Base-by-base conservation (phyloP, 768 basidiomycete species). In the Boletus vinaceobasis region DNA sequence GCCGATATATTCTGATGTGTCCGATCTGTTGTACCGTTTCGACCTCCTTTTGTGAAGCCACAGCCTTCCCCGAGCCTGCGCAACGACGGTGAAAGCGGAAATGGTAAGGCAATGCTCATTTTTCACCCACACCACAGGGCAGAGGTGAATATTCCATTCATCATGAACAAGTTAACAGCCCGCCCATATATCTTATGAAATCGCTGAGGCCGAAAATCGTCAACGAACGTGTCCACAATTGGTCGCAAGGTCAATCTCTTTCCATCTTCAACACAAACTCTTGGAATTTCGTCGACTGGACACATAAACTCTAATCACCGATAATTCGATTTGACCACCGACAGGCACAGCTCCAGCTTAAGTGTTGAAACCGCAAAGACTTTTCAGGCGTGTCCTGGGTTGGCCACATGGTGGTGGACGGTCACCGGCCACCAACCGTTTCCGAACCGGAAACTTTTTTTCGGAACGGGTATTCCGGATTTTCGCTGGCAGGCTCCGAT, bases 1-100 rank as follows among this genome's bases (percentile, higher is more conserved):
- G 70, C 64, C 11, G 70, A 72, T 48, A 72, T 72, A 62, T 70
- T 71, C 55, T 70, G 54, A 65, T 39, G n/a, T 43, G 27, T 48
- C 36, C 27, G 37, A 26, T 19, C 21, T 33, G 40, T 44, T 53
- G 43, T 58, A 43, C 27, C 43, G 13, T 58, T 56, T 35, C 21
- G 33, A 37, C 17, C 26, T 23, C 29, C 6, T 17, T 23, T 50
- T 31, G 43, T 31, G 37, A 43, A 37, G 26, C 27, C 37, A 23
- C 32, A 8, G 19, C 35, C 29, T 29, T 44, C 1, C 31, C 11
- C 7, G 17, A 33, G 46, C 4, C 35, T 43, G 10, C 13, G 37
- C 23, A 33, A 36, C 17, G 45, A 48, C 26, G 42, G 27, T 15
- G 26, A 4, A 5, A 23, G 10, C 31, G 31, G 29, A 17, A 51